phyloP scores from a whole-genome alignment of 2,329 filamentous ascomycete genomes.

The Ophiostoma ulmi region DNA sequence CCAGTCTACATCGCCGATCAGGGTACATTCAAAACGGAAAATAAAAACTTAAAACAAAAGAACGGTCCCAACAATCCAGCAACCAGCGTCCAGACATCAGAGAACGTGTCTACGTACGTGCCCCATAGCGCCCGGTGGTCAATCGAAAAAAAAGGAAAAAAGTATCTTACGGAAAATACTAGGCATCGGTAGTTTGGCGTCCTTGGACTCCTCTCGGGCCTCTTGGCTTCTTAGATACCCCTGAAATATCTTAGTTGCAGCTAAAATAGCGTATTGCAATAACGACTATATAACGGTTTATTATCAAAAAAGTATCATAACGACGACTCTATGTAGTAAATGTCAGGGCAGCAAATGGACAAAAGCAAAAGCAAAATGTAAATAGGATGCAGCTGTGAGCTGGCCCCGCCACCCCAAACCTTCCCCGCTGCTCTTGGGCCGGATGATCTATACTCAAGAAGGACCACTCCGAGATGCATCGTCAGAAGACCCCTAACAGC shows the following conservation, averaged over 20 bases:
- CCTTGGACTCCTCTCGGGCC: neutral
- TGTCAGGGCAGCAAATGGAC: neutral
- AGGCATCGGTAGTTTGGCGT: neutral
- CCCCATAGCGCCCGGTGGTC: neutral
- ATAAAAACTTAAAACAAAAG: neutral
- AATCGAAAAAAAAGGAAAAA: neutral
- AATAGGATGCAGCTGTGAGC: neutral
- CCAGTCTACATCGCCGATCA: neutral
- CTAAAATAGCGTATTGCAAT: neutral
- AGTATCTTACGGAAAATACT: neutral
- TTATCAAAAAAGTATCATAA: neutral
- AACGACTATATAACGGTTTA: too few relatives aligned
- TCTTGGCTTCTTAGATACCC: neutral
- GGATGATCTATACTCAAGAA: conserved; percentile 2
- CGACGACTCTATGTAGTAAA: neutral
- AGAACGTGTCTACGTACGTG: neutral
- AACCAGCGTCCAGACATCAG: neutral
- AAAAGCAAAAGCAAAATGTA: neutral
- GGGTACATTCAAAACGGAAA: neutral
- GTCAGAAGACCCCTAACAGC: neutral
- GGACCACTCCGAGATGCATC: conserved; percentile 3
- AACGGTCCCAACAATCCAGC: neutral
- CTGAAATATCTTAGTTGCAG: neutral
- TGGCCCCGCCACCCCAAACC: conserved; percentile 1
- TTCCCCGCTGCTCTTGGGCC: conserved; percentile 1